Evolutionary conservation across 441 rosid species (phyloP).

Genomic region (Erodium trifolium): DNA sequence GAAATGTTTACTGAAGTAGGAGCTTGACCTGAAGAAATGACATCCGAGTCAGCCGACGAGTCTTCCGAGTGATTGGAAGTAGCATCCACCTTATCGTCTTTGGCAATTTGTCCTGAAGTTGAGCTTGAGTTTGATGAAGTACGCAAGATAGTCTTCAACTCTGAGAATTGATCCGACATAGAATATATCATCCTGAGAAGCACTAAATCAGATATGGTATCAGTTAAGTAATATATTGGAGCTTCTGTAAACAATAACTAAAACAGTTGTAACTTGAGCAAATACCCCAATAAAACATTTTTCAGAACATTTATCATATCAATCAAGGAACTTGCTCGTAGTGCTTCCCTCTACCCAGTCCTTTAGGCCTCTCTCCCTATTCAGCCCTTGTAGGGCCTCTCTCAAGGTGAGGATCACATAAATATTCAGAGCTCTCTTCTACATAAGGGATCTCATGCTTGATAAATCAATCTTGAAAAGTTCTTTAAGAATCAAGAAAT

Average conservation of each 20-base stretch:
- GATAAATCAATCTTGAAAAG: no score
- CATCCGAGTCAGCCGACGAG: constrained; percentile 60
- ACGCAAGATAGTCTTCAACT: constrained; percentile 57
- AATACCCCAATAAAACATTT: neutral
- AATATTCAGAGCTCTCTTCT: no score
- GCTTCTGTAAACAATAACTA: constrained; percentile 7
- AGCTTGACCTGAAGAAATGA: constrained; percentile 39
- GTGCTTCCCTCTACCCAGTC: no score
- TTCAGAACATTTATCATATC: neutral
- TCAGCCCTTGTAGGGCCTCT: no score
- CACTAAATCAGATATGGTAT: constrained; percentile 62
- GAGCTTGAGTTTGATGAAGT: constrained; percentile 44
- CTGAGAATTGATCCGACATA: constrained; percentile 83
- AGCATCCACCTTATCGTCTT: constrained; percentile 38
- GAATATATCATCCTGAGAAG: constrained; percentile 79
- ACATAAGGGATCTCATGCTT: no score
- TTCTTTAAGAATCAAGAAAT: no score
- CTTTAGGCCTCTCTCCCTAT: no score
- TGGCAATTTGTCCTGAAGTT: constrained; percentile 34
- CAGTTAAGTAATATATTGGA: constrained; percentile 31
- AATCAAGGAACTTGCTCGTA: neutral
- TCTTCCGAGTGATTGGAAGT: constrained; percentile 53
- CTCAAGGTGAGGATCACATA: no score
- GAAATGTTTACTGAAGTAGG: constrained; percentile 24
- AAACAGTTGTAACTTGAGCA: constrained; percentile 10